Conservation (phyloP, 2,329 filamentous ascomycete species). For the Colletotrichum shisoi region DNA sequence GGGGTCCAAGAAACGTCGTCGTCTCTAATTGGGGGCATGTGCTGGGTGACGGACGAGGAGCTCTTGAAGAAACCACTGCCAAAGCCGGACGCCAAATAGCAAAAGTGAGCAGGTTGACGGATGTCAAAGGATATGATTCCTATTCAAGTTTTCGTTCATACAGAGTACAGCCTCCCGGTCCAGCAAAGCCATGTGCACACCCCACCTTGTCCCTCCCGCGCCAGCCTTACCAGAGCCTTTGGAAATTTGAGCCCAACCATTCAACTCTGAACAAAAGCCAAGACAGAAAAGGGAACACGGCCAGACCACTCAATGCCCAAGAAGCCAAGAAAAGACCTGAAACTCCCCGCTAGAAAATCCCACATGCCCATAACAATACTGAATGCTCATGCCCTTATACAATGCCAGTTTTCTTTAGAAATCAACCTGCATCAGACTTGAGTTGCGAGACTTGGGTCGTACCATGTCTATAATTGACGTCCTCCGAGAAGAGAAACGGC, state of each 20-base stretch:
- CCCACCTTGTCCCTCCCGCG: not conserved
- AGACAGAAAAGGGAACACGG: not conserved
- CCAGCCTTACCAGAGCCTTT: not conserved
- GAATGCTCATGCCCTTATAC: not conserved
- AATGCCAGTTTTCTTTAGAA: slow-evolving; percentile 24
- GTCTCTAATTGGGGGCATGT: not conserved
- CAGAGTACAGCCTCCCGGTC: not conserved
- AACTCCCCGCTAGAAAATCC: slow-evolving; percentile 11
- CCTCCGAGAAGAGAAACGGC: slow-evolving; percentile 35
- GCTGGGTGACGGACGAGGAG: not conserved
- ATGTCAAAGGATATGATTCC: not conserved
- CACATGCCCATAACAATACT: not conserved
- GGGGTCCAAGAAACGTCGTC: no score
- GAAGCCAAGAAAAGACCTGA: not conserved
- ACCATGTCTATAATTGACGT: slow-evolving; percentile 26
- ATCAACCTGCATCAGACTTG: slow-evolving; percentile 29
- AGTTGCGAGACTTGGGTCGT: slow-evolving; percentile 33
- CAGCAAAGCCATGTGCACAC: not conserved
- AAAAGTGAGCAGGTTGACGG: not conserved
- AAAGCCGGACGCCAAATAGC: not conserved
- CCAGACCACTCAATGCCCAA: not conserved
- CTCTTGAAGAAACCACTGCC: not conserved
- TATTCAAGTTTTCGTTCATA: not conserved
- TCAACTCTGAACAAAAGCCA: not conserved
- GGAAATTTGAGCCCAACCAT: not conserved